Evolutionary conservation across 495 filamentous ascomycete species (phyloP).

Genomic region (Penicillium malachiteum): DNA sequence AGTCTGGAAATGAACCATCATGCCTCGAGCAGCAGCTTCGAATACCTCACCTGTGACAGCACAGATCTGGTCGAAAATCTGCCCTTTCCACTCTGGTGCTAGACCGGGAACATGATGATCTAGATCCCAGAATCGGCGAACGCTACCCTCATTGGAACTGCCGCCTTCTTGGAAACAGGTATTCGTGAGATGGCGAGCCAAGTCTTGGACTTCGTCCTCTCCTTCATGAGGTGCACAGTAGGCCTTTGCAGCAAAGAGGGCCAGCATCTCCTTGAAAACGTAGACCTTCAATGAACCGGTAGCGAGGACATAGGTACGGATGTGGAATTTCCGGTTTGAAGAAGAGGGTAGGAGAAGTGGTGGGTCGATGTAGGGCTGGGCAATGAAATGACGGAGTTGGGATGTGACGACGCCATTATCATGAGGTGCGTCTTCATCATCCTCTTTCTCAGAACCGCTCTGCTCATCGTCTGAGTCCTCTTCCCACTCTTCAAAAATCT

Average conservation of each 20-base stretch:
- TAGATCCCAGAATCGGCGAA: slow-evolving; percentile 70
- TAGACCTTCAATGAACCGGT: slow-evolving; percentile 76
- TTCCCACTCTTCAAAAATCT: slow-evolving; percentile 86
- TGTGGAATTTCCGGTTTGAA: slow-evolving; percentile 85
- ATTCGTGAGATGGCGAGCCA: slow-evolving; percentile 83
- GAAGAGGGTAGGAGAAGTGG: slow-evolving; percentile 71
- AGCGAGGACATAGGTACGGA: slow-evolving; percentile 84
- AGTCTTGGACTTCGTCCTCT: slow-evolving; percentile 49
- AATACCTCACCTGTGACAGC: slow-evolving; percentile 71
- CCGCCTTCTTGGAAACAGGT: slow-evolving; percentile 80
- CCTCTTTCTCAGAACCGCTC: slow-evolving; percentile 35
- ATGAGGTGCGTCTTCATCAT: slow-evolving; percentile 31
- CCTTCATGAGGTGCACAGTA: slow-evolving; percentile 55
- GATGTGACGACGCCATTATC: slow-evolving; percentile 68
- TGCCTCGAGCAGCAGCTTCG: slow-evolving; percentile 75
- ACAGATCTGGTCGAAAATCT: slow-evolving; percentile 71
- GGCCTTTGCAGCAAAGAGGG: slow-evolving; percentile 74
- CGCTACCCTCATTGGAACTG: slow-evolving; percentile 54
- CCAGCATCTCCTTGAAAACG: slow-evolving; percentile 87
- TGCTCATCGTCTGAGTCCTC: slow-evolving; percentile 53
- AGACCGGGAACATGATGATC: slow-evolving; percentile 41
- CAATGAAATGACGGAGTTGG: slow-evolving; percentile 93
- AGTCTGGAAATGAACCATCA: slow-evolving; percentile 89
- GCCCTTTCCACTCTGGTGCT: slow-evolving; percentile 50
- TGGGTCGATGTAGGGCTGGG: slow-evolving; percentile 91